Evolutionary conservation across 2,329 filamentous ascomycete genomes (phyloP).

Genomic region (Pestalotiopsis sp.): DNA sequence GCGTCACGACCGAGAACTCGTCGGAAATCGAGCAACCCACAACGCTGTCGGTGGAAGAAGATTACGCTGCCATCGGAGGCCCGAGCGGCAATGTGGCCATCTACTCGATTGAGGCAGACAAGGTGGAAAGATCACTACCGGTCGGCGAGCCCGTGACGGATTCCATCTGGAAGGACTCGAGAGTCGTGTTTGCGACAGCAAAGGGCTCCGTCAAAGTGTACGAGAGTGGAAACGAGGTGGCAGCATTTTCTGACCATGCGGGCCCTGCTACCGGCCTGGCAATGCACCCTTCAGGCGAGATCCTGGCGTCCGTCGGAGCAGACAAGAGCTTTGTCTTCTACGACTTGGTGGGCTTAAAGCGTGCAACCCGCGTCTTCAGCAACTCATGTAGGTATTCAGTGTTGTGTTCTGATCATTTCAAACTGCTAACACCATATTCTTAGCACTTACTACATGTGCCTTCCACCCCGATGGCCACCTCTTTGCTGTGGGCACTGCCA

Average conservation of each 20-base stretch:
- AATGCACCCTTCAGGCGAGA: conserved; percentile 78
- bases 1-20: conserved; percentile 46
- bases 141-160: conserved; percentile 70
- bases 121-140: conserved; percentile 68
- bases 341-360: conserved; percentile 69
- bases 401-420: background rate
- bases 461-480: conserved; percentile 99
- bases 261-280: conserved; percentile 78
- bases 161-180: conserved; percentile 65
- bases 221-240: conserved; percentile 69
- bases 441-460: conserved; percentile 68
- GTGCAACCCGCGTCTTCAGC: conserved; percentile 77
- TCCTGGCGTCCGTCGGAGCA: conserved; percentile 83
- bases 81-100: conserved; percentile 74
- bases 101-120: conserved; percentile 72
- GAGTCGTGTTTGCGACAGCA: conserved; percentile 72
- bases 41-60: conserved; percentile 54
- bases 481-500: conserved; percentile 78
- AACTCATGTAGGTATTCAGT: conserved; percentile 68
- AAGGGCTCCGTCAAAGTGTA: conserved; percentile 82
- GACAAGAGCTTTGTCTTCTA: conserved; percentile 96
- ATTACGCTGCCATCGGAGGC: conserved; percentile 74
- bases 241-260: conserved; percentile 78
- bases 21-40: conserved; percentile 51
- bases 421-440: background rate